phyloP scores from a whole-genome alignment of 2,329 filamentous ascomycete species.

The Pestalotiopsis sp. region DNA sequence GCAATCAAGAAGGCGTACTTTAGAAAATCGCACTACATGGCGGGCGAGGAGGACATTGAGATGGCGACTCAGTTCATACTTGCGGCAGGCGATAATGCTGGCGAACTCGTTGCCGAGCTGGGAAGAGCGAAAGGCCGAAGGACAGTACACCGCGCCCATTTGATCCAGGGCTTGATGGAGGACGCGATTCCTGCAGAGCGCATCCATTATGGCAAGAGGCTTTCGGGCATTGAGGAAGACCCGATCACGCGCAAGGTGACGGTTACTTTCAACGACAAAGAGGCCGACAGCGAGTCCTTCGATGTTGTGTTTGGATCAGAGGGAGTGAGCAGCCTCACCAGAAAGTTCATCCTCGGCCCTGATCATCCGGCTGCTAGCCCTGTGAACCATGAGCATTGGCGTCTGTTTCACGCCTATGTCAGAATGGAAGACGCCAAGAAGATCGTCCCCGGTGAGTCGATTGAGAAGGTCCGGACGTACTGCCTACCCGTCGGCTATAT shows the following conservation, averaged over 20 bases:
- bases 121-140: conserved; percentile 18
- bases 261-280: conserved; percentile 9
- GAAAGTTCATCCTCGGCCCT: conserved; percentile 11
- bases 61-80: conserved; percentile 21
- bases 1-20: conserved; percentile 20
- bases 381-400: conserved; percentile 16
- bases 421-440: conserved; percentile 16
- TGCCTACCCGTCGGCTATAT: conserved; percentile 19
- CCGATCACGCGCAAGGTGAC: background rate
- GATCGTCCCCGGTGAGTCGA: conserved; percentile 14
- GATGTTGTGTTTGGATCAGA: conserved; percentile 16
- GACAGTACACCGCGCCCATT: conserved; percentile 19
- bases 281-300: conserved; percentile 1
- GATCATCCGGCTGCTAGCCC: conserved; percentile 13
- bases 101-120: conserved; percentile 19
- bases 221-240: background rate
- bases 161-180: conserved; percentile 19
- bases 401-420: conserved; percentile 12
- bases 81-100: conserved; percentile 13
- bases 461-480: conserved; percentile 18
- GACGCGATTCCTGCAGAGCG: conserved; percentile 10
- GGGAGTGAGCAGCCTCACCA: conserved; percentile 12
- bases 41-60: conserved; percentile 18
- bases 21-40: conserved; percentile 20
- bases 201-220: conserved; percentile 7